Evolutionary conservation across 140 eudicot species (phyloP).

Genomic region (Senecio squalidus): DNA sequence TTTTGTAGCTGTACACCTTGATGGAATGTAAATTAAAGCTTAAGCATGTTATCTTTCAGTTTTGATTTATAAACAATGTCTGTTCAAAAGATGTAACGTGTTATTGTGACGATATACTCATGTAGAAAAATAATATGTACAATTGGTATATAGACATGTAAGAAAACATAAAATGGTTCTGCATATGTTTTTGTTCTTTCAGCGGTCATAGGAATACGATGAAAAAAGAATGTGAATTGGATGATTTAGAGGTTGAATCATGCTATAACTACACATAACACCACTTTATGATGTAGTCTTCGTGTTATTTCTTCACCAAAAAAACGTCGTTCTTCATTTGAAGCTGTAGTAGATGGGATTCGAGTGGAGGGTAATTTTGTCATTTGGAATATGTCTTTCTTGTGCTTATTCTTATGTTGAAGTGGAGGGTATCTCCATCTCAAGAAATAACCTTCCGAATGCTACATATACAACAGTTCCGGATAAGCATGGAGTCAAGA

Average conservation of each 20-base stretch:
- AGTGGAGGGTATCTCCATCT: background rate
- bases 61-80: background rate
- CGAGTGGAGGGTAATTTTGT: slow-evolving; percentile 22
- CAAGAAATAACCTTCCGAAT: slow-evolving; percentile 11
- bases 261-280: slow-evolving; percentile 20
- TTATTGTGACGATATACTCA: background rate
- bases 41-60: background rate
- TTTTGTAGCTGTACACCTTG: slow-evolving; percentile 20
- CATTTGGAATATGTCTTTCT: slow-evolving; percentile 22
- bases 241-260: slow-evolving; percentile 32
- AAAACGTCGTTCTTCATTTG: background rate
- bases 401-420: slow-evolving; percentile 9
- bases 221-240: slow-evolving; percentile 4
- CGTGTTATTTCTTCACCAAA: background rate
- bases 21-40: slow-evolving; percentile 24
- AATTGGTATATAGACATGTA: too few relatives aligned
- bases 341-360: slow-evolving; percentile 19
- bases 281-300: background rate
- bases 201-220: background rate
- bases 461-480: slow-evolving; percentile 23
- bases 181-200: background rate
- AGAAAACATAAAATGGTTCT: too few relatives aligned
- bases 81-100: background rate
- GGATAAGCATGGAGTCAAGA: slow-evolving; percentile 12
- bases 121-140: too few relatives aligned